phyloP scores from a whole-genome alignment of 2,329 filamentous ascomycete species.

The Botrytis byssoidea region DNA sequence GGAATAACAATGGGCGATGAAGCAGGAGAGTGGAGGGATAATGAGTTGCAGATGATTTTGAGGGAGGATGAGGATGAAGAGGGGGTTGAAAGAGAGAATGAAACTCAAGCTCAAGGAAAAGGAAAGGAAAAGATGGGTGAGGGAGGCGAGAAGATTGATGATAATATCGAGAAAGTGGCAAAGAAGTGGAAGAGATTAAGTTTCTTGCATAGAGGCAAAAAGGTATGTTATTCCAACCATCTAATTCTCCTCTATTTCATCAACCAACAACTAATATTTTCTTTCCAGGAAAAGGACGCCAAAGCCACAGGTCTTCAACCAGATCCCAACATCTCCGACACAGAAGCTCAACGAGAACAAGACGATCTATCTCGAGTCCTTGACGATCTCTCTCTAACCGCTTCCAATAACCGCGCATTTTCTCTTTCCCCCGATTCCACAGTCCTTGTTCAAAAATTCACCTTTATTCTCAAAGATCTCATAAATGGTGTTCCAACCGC shows the following conservation, averaged over 20 bases:
- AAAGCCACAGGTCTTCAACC: constrained; percentile 40
- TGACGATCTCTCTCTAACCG: constrained; percentile 78
- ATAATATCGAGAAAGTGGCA: constrained; percentile 36
- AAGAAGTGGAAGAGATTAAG: constrained; percentile 44
- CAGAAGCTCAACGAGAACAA: constrained; percentile 53
- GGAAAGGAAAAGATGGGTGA: constrained; percentile 33
- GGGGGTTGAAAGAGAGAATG: constrained; percentile 32
- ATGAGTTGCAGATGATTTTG: constrained; percentile 43
- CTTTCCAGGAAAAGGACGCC: constrained; percentile 42
- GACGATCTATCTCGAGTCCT: constrained; percentile 77
- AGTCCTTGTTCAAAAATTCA: constrained; percentile 79
- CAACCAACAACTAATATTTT: constrained; percentile 32
- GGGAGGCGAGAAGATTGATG: constrained; percentile 34
- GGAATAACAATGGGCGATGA: background rate
- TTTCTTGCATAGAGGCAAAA: constrained; percentile 38
- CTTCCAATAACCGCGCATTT: constrained; percentile 82
- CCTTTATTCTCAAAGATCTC: constrained; percentile 85
- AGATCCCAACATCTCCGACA: constrained; percentile 40
- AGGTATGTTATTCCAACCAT: constrained; percentile 27
- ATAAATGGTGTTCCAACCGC: constrained; percentile 91
- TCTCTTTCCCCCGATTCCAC: constrained; percentile 81
- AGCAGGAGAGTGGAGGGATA: constrained; percentile 33
- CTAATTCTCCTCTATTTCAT: background rate
- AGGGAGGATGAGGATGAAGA: constrained; percentile 47
- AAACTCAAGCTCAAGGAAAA: constrained; percentile 45